Conservation (phyloP, 768 basidiomycete species). For the Flagelloscypha sp. region DNA sequence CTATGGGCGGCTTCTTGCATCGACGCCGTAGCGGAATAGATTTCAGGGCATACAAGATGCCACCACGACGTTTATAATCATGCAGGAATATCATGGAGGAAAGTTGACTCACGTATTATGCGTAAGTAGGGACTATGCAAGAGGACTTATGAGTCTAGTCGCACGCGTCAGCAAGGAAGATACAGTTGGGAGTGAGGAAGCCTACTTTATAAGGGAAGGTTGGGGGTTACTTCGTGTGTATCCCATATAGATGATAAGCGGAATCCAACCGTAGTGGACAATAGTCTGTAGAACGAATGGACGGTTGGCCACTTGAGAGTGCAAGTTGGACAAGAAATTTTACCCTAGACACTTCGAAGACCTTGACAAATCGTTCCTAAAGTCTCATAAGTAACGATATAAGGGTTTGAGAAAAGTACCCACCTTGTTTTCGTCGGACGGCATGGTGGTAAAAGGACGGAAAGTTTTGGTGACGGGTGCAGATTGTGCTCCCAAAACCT, state of each 20-base stretch:
- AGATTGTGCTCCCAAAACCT: conserved; percentile 1
- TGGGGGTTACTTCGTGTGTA: conserved; percentile 90
- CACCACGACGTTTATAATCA: conserved; percentile 72
- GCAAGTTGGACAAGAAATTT: conserved; percentile 18
- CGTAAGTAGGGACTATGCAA: conserved; percentile 50
- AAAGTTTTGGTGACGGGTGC: too few species aligned
- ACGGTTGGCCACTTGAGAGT: conserved; percentile 4
- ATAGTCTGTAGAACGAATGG: conserved; percentile 60
- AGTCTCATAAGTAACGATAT: conserved; percentile 1
- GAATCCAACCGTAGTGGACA: conserved; percentile 94
- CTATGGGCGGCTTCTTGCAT: conserved; percentile 14
- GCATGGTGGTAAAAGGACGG: conserved; percentile 40
- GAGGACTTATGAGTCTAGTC: conserved; percentile 84
- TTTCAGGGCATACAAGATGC: conserved; percentile 28
- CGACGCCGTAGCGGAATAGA: conserved; percentile 12
- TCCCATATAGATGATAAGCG: conserved; percentile 91
- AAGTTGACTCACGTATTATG: conserved; percentile 16
- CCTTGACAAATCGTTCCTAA: conserved; percentile 77
- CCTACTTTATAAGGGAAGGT: conserved; percentile 91
- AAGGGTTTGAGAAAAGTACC: conserved; percentile 8
- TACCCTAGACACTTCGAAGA: conserved; percentile 77
- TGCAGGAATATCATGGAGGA: not conserved
- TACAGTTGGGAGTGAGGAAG: conserved; percentile 12
- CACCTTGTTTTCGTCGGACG: conserved; percentile 89
- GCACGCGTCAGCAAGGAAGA: conserved; percentile 5